A percentile compares a stretch with the other conserved stretches of the same genome.
These are phyloP conservation scores for Erucastrum elatum DNA, from an alignment of 345 rosid genomes.

Conservation along the genomic window DNA sequence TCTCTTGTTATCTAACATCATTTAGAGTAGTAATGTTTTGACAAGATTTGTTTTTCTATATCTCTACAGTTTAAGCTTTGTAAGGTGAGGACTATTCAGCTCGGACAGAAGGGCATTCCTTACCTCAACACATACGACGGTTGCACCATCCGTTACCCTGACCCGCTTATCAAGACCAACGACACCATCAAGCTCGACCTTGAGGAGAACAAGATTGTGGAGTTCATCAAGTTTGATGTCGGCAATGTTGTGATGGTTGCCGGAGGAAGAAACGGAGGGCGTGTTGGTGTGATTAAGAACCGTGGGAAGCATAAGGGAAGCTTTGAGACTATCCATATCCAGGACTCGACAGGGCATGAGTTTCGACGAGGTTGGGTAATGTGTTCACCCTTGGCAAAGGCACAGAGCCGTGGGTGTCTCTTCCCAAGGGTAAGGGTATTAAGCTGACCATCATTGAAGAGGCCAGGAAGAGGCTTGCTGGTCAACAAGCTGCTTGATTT, in stretches of 20 bases:
- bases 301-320: conserved; percentile 43
- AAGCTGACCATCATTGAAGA: conserved; percentile 84
- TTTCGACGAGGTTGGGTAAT: conserved; percentile 76
- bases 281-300: conserved; percentile 40
- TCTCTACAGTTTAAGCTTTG: conserved; percentile 36
- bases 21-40: background rate
- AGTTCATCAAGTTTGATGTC: conserved; percentile 64
- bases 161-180: conserved; percentile 52
- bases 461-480: conserved; percentile 75
- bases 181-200: conserved; percentile 66
- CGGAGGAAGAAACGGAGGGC: conserved; percentile 46
- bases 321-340: conserved; percentile 66
- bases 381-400: conserved; percentile 85
- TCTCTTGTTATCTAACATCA: background rate
- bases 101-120: conserved; percentile 36
- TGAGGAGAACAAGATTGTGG: conserved; percentile 44
- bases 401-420: conserved; percentile 78
- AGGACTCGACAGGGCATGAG: conserved; percentile 74
- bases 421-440: conserved; percentile 88
- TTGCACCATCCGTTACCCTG: conserved; percentile 39
- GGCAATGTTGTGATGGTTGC: conserved; percentile 72
- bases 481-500: conserved; percentile 44
- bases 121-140: conserved; percentile 39
- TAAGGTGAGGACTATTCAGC: conserved; percentile 39
- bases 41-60: background rate